Base-by-base conservation (phyloP, 106 monocot species). In the Dendrobium huoshanense region DNA sequence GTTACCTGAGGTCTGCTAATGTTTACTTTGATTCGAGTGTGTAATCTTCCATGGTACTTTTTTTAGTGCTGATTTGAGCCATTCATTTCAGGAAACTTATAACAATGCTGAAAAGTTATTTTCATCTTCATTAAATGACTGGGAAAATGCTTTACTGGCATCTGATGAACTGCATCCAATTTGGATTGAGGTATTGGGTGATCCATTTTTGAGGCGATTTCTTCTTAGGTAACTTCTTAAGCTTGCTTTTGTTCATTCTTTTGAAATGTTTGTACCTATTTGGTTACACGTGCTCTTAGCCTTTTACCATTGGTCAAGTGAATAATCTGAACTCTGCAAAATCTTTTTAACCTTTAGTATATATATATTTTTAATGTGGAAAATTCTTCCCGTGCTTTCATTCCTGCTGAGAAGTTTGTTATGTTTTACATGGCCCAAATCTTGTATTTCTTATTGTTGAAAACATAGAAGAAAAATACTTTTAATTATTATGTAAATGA, bases 181-280 rank as follows among this genome's bases (percentile, higher is more conserved):
- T 79, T 97, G 97, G 97, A 40, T 78, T 80, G 90, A 92, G 81
- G 89, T 67, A 43, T 82, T 97, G 88, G 90, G 88, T 43, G 94
- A 97, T 86, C 94, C 94, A 64, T 91, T 97, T 81, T 80, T 97
- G 80, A 90, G 97, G 76, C 88, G 94, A 33, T 78, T 97, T 81
- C 86, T 97, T 74, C 90, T 97, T 74, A 94, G 97, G 97, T 97
- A 74, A 41, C 67, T 16, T 77, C 37, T 80, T 78, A 3, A 31
- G 9, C 10, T 76, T 76, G 40, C 25, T 51, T 55, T 9, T 45
- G 4, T 76, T 74, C 20, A 42, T 37, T 74, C 20, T 43, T 74
- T 44, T 44, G 37, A 17, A 70, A 33, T 29, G 70, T 37, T 70
- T 29, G 70, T 37, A 70, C 70, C 13, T 37, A 70, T 65, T 65